These are phyloP conservation scores for Benincasa hispida DNA, from an alignment of 306 rosid species.

Conservation along the genomic window DNA sequence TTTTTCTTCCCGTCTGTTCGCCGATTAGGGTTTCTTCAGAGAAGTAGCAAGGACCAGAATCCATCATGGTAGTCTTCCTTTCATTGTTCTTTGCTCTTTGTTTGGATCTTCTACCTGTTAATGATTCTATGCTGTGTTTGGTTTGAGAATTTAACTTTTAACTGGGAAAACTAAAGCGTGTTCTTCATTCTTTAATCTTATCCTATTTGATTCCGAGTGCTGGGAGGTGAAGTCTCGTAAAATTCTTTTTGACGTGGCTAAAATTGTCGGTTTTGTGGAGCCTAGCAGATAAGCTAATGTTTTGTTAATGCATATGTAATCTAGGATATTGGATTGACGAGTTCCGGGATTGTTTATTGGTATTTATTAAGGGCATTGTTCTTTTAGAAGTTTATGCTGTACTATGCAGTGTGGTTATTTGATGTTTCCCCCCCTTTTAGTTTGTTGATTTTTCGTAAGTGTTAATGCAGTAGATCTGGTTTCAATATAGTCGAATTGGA, in stretches of 20 bases:
- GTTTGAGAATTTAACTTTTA: neutral
- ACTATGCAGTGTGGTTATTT: neutral
- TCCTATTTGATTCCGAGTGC: neutral
- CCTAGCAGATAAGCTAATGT: neutral
- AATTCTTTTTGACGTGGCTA: neutral
- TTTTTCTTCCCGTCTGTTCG: rapidly evolving
- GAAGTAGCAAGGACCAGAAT: neutral
- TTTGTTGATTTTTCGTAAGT: neutral
- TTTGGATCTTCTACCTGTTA: neutral
- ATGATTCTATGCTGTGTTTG: neutral
- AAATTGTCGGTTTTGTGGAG: neutral
- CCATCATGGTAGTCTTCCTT: neutral
- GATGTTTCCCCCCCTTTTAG: neutral
- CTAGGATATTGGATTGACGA: neutral
- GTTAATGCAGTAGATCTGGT: neutral
- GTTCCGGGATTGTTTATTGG: neutral
- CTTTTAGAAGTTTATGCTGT: neutral
- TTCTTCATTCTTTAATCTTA: neutral
- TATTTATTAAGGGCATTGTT: neutral
- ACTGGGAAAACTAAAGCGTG: neutral
- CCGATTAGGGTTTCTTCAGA: neutral
- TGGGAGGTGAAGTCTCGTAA: neutral
- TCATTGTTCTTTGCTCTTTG: neutral
- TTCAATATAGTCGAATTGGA: neutral
- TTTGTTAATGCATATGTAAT: neutral